A percentile compares a stretch with the other conserved stretches of the same genome.
phyloP scores from a whole-genome alignment of 1,139 yeast genomes.

The Geotrichum histeridarum region DNA sequence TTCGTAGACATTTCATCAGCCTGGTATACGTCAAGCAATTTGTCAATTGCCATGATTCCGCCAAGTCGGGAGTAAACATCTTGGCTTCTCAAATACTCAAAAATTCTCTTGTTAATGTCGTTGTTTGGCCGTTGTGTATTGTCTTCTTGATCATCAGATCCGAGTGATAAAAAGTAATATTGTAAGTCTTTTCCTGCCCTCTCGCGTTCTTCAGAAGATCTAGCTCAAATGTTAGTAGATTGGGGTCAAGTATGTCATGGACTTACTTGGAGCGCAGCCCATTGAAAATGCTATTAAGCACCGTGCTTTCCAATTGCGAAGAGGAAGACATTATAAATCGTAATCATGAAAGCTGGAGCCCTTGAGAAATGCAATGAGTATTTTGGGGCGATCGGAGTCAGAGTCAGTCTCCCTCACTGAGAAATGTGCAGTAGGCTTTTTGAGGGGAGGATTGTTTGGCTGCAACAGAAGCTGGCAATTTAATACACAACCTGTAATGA shows the following conservation, averaged over 20 bases:
- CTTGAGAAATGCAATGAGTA: not conserved
- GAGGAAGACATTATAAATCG: constrained; percentile 12
- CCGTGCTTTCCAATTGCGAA: constrained; percentile 21
- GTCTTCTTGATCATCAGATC: constrained; percentile 72
- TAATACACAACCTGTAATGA: no score
- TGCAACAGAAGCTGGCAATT: no score
- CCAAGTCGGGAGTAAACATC: constrained; percentile 74
- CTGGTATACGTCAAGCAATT: constrained; percentile 73
- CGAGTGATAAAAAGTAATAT: constrained; percentile 60
- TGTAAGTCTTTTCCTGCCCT: constrained; percentile 58
- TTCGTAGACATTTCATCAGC: constrained; percentile 79
- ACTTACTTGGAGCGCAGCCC: constrained; percentile 29
- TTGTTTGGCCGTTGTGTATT: constrained; percentile 76
- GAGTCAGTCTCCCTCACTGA: no score
- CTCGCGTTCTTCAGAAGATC: constrained; percentile 34
- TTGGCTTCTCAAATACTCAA: constrained; percentile 73
- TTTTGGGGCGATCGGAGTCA: no score
- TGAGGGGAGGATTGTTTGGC: no score
- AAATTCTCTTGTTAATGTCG: constrained; percentile 81
- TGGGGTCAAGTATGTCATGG: not conserved
- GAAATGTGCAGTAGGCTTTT: no score
- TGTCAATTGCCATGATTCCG: constrained; percentile 85
- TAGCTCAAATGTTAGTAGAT: constrained; percentile 12
- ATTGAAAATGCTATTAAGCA: constrained; percentile 24
- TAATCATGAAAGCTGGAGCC: not conserved